Conservation (phyloP, 805 yeast species). For the Yueomyces sinensis region DNA sequence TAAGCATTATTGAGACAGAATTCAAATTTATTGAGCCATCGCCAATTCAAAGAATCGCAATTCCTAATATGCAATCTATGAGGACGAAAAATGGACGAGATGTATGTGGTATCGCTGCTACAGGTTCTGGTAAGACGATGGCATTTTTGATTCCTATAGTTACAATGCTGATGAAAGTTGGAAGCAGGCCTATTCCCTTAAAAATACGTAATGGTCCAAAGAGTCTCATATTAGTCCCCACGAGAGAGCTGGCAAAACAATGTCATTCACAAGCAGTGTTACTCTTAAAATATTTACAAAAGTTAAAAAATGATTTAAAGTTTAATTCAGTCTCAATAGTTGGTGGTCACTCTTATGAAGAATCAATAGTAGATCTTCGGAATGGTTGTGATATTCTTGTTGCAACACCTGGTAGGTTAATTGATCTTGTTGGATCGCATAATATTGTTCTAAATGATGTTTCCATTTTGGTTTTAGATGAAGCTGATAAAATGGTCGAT, state of each 20-base stretch:
- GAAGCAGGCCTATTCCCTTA: conserved; percentile 32
- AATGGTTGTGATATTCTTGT: conserved; percentile 65
- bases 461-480: conserved; percentile 69
- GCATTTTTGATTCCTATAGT: conserved; percentile 69
- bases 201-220: conserved; percentile 49
- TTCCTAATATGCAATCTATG: conserved; percentile 54
- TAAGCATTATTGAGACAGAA: conserved; percentile 25
- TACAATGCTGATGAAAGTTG: conserved; percentile 35
- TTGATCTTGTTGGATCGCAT: conserved; percentile 67
- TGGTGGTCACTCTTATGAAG: conserved; percentile 83
- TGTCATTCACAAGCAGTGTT: conserved; percentile 44
- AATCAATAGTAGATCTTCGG: conserved; percentile 44
- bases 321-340: conserved; percentile 42
- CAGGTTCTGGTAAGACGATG: conserved; percentile 92
- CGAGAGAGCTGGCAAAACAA: conserved; percentile 88
- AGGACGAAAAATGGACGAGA: conserved; percentile 36
- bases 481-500: conserved; percentile 92
- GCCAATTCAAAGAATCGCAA: conserved; percentile 81
- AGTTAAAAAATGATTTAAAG: background rate
- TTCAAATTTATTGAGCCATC: conserved; percentile 58
- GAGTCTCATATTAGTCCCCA: conserved; percentile 74
- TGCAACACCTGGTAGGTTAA: conserved; percentile 88
- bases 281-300: conserved; percentile 26
- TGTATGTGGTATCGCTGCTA: conserved; percentile 82
- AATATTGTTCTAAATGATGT: conserved; percentile 47